A percentile compares a stretch with the other conserved stretches of the same genome.
phyloP scores from a whole-genome alignment of 2,329 filamentous ascomycete species.

The Onygenales sp. region DNA sequence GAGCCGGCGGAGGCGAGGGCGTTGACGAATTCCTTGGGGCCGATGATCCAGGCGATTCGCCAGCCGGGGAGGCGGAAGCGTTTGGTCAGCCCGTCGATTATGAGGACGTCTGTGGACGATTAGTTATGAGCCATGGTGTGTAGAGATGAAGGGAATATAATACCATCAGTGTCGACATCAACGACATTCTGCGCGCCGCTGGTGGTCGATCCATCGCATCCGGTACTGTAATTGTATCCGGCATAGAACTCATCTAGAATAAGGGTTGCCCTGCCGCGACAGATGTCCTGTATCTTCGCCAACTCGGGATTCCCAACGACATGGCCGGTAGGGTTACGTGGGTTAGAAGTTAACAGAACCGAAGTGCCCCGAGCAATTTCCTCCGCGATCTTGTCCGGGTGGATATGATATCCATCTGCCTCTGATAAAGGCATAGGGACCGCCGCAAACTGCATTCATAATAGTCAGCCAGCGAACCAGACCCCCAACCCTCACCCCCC shows the following conservation, averaged over 20 bases:
- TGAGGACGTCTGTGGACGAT: slow-evolving; percentile 58
- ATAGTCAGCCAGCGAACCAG: neutral
- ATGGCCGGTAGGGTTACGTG: slow-evolving; percentile 84
- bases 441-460: slow-evolving; percentile 57
- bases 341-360: slow-evolving; percentile 91
- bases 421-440: slow-evolving; percentile 78
- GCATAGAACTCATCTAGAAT: slow-evolving; percentile 97
- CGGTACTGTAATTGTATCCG: slow-evolving; percentile 88
- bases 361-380: slow-evolving; percentile 78
- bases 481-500: too few species aligned
- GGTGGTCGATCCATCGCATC: slow-evolving; percentile 85
- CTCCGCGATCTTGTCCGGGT: slow-evolving; percentile 84
- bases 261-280: slow-evolving; percentile 78
- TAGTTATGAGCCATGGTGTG: slow-evolving; percentile 6
- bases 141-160: neutral
- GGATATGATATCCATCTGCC: slow-evolving; percentile 84
- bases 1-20: slow-evolving; percentile 87
- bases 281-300: slow-evolving; percentile 84
- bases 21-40: slow-evolving; percentile 91
- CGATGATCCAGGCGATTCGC: slow-evolving; percentile 93
- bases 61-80: slow-evolving; percentile 92
- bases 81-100: slow-evolving; percentile 94
- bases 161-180: slow-evolving; percentile 70
- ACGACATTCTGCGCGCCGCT: slow-evolving; percentile 82
- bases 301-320: slow-evolving; percentile 79